phyloP scores from a whole-genome alignment of 345 rosid species.

The Eucalyptus rudis region DNA sequence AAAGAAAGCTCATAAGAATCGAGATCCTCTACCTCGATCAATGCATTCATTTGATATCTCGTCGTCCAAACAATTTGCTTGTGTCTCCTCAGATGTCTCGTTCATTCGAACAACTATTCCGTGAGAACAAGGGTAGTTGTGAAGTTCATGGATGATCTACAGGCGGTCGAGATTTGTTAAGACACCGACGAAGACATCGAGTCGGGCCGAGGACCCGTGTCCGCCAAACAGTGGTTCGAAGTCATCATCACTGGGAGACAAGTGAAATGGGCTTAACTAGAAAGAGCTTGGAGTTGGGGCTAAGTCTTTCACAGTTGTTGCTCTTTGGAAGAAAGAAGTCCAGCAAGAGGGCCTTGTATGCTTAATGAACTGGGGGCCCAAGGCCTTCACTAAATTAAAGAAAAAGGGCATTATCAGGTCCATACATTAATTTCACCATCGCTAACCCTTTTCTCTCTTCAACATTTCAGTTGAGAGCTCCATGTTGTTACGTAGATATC shows the following conservation, averaged over 20 bases:
- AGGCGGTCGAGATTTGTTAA: neutral
- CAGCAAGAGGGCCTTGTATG: neutral
- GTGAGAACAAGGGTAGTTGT: neutral
- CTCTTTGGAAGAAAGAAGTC: neutral
- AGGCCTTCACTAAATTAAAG: neutral
- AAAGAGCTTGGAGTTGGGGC: neutral
- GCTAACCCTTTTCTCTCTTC: neutral
- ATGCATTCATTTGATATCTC: neutral
- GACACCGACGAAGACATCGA: neutral
- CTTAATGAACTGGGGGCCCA: neutral
- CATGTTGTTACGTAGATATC: neutral
- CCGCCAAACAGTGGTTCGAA: neutral
- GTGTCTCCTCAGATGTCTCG: neutral
- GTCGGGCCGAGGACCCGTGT: neutral
- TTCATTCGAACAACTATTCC: neutral
- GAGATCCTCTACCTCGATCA: neutral
- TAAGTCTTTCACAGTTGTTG: neutral
- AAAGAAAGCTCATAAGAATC: neutral
- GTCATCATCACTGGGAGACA: neutral
- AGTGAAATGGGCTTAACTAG: neutral
- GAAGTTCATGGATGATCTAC: neutral
- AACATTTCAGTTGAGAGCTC: neutral
- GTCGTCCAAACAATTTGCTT: neutral
- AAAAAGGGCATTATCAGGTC: neutral
- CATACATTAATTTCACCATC: neutral